phyloP scores from a whole-genome alignment of 768 basidiomycete genomes.

The Naematelia encephala region DNA sequence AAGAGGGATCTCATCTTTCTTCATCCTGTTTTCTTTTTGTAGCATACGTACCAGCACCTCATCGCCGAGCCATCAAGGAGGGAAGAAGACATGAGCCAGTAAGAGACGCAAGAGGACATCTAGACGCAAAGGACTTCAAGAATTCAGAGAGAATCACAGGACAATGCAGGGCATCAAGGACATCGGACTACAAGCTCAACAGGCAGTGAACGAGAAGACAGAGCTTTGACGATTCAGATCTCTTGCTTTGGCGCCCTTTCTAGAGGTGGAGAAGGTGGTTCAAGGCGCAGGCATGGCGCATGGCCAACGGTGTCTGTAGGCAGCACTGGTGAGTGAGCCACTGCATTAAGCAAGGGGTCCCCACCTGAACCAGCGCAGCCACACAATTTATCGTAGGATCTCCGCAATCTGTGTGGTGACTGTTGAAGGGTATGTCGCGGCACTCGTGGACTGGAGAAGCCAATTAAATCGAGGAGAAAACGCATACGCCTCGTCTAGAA shows the following conservation, averaged over 20 bases:
- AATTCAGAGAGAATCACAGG: not conserved
- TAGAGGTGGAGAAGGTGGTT: not conserved
- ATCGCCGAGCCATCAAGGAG: no score
- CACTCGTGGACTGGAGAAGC: not conserved
- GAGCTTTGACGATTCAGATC: not conserved
- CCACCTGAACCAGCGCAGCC: not conserved
- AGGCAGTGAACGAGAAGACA: not conserved
- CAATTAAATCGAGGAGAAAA: not conserved
- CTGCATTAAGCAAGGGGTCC: not conserved
- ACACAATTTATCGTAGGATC: not conserved
- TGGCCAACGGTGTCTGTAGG: not conserved
- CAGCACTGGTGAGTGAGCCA: not conserved
- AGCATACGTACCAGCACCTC: no score
- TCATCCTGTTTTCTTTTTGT: no score
- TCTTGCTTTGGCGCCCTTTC: not conserved
- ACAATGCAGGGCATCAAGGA: not conserved
- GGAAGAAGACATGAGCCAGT: not conserved
- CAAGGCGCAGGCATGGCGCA: not conserved
- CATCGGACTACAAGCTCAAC: not conserved
- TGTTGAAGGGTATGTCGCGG: not conserved
- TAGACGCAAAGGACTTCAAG: not conserved
- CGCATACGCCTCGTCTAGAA: not conserved
- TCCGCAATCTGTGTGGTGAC: not conserved
- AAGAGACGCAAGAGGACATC: not conserved
- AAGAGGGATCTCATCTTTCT: no score